Conservation (phyloP, 2,329 filamentous ascomycete genomes). For the Cladophialophora chaetospira region DNA sequence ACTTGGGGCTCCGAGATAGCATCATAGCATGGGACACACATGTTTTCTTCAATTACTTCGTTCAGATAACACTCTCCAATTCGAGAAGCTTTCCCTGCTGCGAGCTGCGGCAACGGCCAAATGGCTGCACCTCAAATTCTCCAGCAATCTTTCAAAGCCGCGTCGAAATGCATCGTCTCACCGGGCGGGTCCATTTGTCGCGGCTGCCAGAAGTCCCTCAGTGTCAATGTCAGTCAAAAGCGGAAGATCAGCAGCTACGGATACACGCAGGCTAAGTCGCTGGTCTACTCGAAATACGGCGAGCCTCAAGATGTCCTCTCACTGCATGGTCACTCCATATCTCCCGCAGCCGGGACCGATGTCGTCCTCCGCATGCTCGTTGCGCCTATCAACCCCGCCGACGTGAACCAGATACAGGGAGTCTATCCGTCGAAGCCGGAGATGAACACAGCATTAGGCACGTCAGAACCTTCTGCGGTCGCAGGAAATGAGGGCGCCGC, state of each 20-base stretch:
- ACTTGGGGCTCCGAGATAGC: neutral
- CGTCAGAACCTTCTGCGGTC: constrained; percentile 71
- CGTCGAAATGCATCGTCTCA: constrained; percentile 5
- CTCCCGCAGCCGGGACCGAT: constrained; percentile 57
- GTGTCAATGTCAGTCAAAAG: constrained; percentile 20
- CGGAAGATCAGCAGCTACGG: constrained; percentile 51
- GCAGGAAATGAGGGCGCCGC: constrained; percentile 93
- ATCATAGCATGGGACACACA: neutral
- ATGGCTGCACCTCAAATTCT: constrained; percentile 6
- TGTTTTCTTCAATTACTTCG: too few relatives aligned
- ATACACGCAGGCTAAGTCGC: constrained; percentile 53
- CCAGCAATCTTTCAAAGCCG: constrained; percentile 7
- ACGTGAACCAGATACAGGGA: constrained; percentile 97
- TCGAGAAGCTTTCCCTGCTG: too few relatives aligned
- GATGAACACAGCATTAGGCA: constrained; percentile 76
- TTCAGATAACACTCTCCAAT: too few relatives aligned
- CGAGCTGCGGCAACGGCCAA: too few relatives aligned
- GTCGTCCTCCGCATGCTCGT: constrained; percentile 86
- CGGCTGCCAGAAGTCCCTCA: neutral
- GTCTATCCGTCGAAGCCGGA: constrained; percentile 85
- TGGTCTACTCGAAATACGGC: constrained; percentile 52
- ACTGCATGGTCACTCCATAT: constrained; percentile 53
- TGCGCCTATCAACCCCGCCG: constrained; percentile 91
- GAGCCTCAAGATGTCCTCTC: constrained; percentile 52
- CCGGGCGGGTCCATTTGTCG: constrained; percentile 9